These are phyloP conservation scores for Ceratorhiza oryzae-sativae DNA, from an alignment of 1,284 basidiomycete genomes.

Conservation along the genomic window DNA sequence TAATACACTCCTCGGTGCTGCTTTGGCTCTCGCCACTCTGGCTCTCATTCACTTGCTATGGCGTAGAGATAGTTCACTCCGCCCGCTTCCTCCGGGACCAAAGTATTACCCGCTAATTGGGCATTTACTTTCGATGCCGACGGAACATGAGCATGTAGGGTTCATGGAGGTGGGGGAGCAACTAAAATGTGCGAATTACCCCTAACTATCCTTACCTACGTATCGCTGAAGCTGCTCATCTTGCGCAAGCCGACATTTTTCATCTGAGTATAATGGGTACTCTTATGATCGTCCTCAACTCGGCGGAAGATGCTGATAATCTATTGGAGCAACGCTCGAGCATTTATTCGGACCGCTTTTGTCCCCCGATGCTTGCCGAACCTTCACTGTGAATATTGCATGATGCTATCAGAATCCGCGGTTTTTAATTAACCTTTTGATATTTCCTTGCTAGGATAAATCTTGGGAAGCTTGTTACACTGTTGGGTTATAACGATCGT, in stretches of 20 bases:
- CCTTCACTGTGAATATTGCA: slow-evolving; percentile 8
- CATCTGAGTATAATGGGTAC: slow-evolving; percentile 50
- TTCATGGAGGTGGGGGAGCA: slow-evolving; percentile 20
- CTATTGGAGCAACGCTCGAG: slow-evolving; percentile 54
- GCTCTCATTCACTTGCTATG: background rate
- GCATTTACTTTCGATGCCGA: slow-evolving; percentile 26
- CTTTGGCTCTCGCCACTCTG: too few relatives aligned
- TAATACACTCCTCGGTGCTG: too few relatives aligned
- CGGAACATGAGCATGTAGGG: background rate
- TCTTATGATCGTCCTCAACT: slow-evolving; percentile 54
- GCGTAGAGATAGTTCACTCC: background rate
- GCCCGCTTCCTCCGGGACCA: slow-evolving; percentile 19
- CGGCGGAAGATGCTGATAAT: slow-evolving; percentile 51
- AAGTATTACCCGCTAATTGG: slow-evolving; percentile 25
- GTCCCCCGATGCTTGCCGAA: slow-evolving; percentile 44
- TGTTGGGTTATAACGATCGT: slow-evolving; percentile 32
- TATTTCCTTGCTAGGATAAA: slow-evolving; percentile 9
- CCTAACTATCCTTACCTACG: too few relatives aligned
- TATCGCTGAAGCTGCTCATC: too few relatives aligned
- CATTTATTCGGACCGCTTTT: slow-evolving; percentile 53
- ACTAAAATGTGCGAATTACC: slow-evolving; percentile 13
- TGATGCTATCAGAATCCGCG: background rate
- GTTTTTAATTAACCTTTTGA: background rate
- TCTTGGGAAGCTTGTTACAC: background rate
- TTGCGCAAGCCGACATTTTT: too few relatives aligned